These are phyloP conservation scores for Mortierella sp. DNA, from an alignment of 371 early-diverging fungal species.

Conservation along the genomic window DNA sequence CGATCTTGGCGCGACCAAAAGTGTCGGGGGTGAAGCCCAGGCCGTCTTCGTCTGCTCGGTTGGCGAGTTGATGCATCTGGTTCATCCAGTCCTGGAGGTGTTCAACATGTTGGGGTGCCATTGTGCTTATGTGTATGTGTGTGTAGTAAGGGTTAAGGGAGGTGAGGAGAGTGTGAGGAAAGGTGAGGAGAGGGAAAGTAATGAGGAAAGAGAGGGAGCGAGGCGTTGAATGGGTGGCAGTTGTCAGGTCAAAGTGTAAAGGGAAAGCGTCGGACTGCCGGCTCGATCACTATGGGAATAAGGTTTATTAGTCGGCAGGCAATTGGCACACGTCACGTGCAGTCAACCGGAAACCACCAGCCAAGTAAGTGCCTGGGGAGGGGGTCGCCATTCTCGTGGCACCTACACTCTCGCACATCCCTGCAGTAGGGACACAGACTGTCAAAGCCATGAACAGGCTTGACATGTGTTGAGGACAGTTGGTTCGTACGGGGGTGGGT, in stretches of 20 bases:
- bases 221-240: neutral
- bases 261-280: neutral
- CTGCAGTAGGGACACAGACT: no score
- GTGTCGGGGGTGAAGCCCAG: conserved; percentile 27
- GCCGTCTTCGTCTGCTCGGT: conserved; percentile 23
- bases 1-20: conserved; percentile 30
- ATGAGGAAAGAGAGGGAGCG: neutral
- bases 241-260: conserved; percentile 8
- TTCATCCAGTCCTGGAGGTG: conserved; percentile 41
- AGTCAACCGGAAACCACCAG: neutral
- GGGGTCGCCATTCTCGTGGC: neutral
- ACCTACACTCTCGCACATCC: no score
- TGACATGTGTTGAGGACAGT: no score
- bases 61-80: conserved; percentile 18
- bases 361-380: neutral
- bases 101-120: conserved; percentile 53
- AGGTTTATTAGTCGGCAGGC: neutral
- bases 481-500: no score
- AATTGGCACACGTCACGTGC: neutral
- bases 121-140: conserved; percentile 1
- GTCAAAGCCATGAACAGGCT: no score
- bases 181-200: conserved; percentile 1
- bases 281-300: neutral
- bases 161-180: neutral
- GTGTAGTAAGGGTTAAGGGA: neutral